Evolutionary conservation across 352 stramenopile species (phyloP), one percentile per base, ranked within the genome.

Genomic region (Phytophthora sojae): DNA sequence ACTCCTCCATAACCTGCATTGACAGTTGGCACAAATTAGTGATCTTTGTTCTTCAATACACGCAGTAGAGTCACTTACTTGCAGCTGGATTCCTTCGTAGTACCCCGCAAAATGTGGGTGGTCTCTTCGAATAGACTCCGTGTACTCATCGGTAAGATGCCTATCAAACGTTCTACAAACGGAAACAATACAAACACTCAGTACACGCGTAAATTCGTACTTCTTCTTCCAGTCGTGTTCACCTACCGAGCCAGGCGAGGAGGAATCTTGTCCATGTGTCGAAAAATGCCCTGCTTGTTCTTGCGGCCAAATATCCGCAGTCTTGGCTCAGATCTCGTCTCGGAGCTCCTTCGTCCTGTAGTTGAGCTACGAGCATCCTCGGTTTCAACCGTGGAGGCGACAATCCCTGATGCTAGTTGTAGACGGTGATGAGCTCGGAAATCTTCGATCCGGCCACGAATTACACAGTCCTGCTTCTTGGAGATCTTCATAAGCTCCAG

Each of bases 351-450:
- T 45, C 74, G 63, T 1, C 71, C 78, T 58, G 64, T 60, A 35
- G 69, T 71, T 42, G 67, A 67, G 37, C 72, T 76, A 26, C 79
- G 57, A 21, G 67, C 55, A 65, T 88, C 74, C 30, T 84, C 83
- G 4, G 70, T 65, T 57, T 90, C 82, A 54, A 90, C 76, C 6
- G 81, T 81, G 3, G 89, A 96, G 8, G 87, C 85, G 9, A 92
- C 85, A 30, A 96, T 94, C 0, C 84, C 88, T 2, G 88, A 92
- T 6, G 89, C 89, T 1, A 95, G 63, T 50, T 95, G 88, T 4
- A 96, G 77, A 11, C 89, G 86, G 61, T 96, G 88, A 23, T 95
- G 88, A 3, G 88, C 89, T 62, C 89, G 75, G 71, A 96, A 95
- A 59, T 95, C 89, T 70, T 96, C 89, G 39, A 96, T 85, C 35